Base-by-base conservation (phyloP, 768 basidiomycete species). In the Coprinellus aureogranulatus region DNA sequence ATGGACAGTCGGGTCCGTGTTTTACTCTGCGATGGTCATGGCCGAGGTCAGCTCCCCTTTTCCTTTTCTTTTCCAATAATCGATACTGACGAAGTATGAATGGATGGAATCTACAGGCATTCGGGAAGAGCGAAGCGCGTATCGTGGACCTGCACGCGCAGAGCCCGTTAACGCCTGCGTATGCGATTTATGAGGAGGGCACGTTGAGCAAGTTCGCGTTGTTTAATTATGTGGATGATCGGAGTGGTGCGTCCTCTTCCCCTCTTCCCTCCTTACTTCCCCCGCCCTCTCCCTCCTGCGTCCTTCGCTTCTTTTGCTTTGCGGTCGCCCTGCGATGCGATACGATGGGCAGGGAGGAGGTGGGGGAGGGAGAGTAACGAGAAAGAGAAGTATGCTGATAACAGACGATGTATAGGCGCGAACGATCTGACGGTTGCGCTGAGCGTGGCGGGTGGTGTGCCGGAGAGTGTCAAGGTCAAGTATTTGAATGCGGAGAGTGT, bases 1-100 rank as follows among this genome's bases (percentile, higher is more conserved):
- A 71, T 93, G 89, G 90, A 88, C 88, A 0, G 75, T 91, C 46
- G 89, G 88, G 0, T 83, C 90, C 0, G 75, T 87, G 50, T 92
- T 89, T 73, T 93, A 92, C 68, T 79, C 89, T 0, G 80, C 86
- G 2, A 75, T 94, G 5, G 78, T 83, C 59, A 74, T 87, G 58
- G 85, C 89, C 2, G 91, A 93, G 68, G 77, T 78, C 8, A 6
- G 34, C 14, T n/a, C n/a, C n/a, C 6, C 34, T 34, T 34, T 34
- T 34, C 34, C 14, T 14, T 34, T 34, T 34, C 34, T 34, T 34
- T n/a, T n/a, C n/a, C n/a, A n/a, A n/a, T n/a, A n/a, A n/a, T n/a
- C n/a, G n/a, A n/a, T n/a, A n/a, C n/a, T n/a, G n/a, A n/a, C n/a
- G n/a, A n/a, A n/a, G 34, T 34, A 34, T 14, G 6, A 34, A 34